Base-by-base conservation (phyloP, 148 eudicot species). In the Suaeda aralocaspica region DNA sequence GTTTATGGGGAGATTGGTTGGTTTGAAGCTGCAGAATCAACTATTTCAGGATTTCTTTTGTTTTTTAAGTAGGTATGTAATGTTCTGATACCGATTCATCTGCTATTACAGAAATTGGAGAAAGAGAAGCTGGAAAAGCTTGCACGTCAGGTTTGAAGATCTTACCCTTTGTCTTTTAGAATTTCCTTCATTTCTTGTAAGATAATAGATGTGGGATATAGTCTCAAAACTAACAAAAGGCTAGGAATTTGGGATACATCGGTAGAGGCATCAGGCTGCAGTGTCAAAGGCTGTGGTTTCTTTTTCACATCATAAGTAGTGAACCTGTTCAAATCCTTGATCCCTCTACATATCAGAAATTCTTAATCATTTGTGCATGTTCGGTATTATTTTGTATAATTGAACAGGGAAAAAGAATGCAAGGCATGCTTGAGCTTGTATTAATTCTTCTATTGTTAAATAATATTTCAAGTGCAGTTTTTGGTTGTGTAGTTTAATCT, bases 101-200 rank as follows among this genome's bases (percentile, higher is more conserved):
- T 68, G 64, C 53, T 30, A 25, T 49, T 53, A 76, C 92, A 93
- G 95, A 93, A 93, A 88, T 77, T 72, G 81, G 98, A 93, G 83
- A 79, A 82, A 76, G 98, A 93, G 85, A 93, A 84, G 86, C 60
- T 93, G 91, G 96, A 86, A 76, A 93, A 93, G 88, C 85, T 81
- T 74, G 98, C 95, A 39, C 92, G 95, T 69, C 82, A 90, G 96
- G 98, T 92, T 77, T 36, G 76, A 26, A 52, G 25, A 60, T 62
- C 28, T 18, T 33, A 59, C n/a, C 13, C 72, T 66, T 41, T 33
- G 26, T 60, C 52, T 67, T 44, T 13, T 60, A 36, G 48, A 0
- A 29, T 29, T 36, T 56, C 41, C 41, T 36, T 36, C 41, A 36
- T 15, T 28, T 10, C 19, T 16, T 60, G 13, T 60, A n/a, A 24